Base-by-base conservation (phyloP, 768 basidiomycete genomes). In the Baorangia bicolor region DNA sequence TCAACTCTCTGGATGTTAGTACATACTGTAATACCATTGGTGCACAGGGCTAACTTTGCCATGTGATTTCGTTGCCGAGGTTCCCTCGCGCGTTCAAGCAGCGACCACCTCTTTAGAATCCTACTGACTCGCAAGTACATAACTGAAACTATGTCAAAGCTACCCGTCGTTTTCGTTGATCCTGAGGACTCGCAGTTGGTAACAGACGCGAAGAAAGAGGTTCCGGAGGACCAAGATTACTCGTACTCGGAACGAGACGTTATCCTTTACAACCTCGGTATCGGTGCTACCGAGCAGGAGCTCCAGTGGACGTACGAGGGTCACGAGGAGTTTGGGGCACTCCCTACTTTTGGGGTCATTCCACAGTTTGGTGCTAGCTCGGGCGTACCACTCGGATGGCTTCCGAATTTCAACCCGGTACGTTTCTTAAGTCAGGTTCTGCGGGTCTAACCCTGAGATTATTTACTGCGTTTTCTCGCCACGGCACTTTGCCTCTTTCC, bases 301-400 rank as follows among this genome's bases (percentile, higher is more conserved):
- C 81, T 98, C 7, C 85, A 93, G 60, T 94, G 92, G 88, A 86
- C 87, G 12, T 98, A 85, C 64, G 97, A 99, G 74, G 86, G 87
- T 39, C 81, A 93, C 68, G 92, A 94, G 43, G 80, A 86, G 14
- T 99, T 99, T 73, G 71, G 81, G 53, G 86, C 90, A 1, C 74
- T 99, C 34, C 97, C 94, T 0, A 98, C 95, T 0, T 98, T 97
- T 66, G 97, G 94, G 30, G 94, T 98, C 38, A 81, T 98, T 55
- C 96, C 97, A 16, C 94, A 94, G 69, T 92, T 98, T 71, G 68
- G 76, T 21, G 85, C 92, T 2, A 89, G 84, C 61, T 77, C 81
- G 8, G 78, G 81, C 28, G 48, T 92, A 5, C 71, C 88, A 1
- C 73, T 93, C 45, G 94, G 92, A 73, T 96, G 88, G 86, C 77